phyloP scores from a whole-genome alignment of 257 asterid species.

The Apocynum venetum region DNA sequence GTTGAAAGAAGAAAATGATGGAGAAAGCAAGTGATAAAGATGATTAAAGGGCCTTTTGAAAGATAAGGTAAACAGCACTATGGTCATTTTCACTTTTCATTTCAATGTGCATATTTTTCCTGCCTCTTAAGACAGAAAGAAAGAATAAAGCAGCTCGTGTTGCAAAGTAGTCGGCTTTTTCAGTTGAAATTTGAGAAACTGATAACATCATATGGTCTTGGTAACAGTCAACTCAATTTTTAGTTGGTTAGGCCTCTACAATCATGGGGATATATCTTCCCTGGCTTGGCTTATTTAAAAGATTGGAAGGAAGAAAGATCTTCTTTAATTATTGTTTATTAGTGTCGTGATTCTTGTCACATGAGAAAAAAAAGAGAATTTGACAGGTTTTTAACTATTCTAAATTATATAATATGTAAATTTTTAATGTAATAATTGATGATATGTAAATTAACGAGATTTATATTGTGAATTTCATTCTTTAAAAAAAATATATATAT shows the following conservation, averaged over 20 bases:
- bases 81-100: constrained; percentile 21
- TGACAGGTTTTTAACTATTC: too few relatives aligned
- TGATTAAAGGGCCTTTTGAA: constrained; percentile 1
- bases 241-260: constrained; percentile 13
- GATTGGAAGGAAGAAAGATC: too few relatives aligned
- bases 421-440: too few relatives aligned
- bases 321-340: too few relatives aligned
- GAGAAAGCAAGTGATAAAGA: constrained; percentile 13
- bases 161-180: constrained; percentile 18
- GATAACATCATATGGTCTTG: not conserved
- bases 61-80: constrained; percentile 29
- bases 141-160: not conserved
- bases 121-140: not conserved
- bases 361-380: too few relatives aligned
- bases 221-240: constrained; percentile 17
- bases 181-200: not conserved
- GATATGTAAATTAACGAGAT: too few relatives aligned
- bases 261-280: not conserved
- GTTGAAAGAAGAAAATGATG: constrained; percentile 15
- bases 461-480: too few relatives aligned
- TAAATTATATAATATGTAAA: too few relatives aligned
- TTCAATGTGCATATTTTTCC: constrained; percentile 6
- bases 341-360: too few relatives aligned
- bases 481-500: too few relatives aligned
- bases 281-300: too few relatives aligned